These are phyloP conservation scores for Didymella pomorum DNA, from an alignment of 2,329 filamentous ascomycete species.

Conservation along the genomic window DNA sequence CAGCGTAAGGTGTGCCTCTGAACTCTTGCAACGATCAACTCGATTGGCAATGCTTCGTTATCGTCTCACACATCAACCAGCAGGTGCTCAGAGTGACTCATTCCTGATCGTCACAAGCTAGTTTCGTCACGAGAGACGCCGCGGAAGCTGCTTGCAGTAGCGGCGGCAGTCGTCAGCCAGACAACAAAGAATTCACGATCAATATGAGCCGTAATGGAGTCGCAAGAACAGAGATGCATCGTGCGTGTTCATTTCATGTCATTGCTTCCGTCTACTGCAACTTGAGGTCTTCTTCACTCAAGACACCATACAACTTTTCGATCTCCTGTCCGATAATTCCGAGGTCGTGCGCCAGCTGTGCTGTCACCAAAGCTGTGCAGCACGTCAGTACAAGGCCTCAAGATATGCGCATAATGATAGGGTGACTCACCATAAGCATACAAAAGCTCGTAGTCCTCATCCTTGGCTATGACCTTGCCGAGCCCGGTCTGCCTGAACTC, in stretches of 20 bases:
- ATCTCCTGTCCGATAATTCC: constrained; percentile 62
- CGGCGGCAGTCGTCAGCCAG: neutral
- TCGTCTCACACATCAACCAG: constrained; percentile 1
- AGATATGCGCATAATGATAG: neutral
- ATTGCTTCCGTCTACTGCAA: constrained; percentile 47
- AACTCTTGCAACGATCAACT: neutral
- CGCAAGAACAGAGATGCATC: neutral
- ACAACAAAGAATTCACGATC: neutral
- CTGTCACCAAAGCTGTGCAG: constrained; percentile 65
- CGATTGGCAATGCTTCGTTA: neutral
- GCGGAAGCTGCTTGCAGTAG: constrained; percentile 12
- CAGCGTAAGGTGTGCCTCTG: no score
- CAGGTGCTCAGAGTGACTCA: constrained; percentile 27
- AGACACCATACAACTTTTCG: constrained; percentile 66
- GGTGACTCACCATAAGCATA: constrained; percentile 80
- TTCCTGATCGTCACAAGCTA: constrained; percentile 20
- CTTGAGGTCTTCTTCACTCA: constrained; percentile 68
- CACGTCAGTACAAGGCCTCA: constrained; percentile 7
- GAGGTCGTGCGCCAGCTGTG: constrained; percentile 65
- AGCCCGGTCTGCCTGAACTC: constrained; percentile 78
- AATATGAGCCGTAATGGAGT: neutral
- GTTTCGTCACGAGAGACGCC: constrained; percentile 9
- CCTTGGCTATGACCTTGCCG: constrained; percentile 61
- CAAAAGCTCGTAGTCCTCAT: constrained; percentile 86
- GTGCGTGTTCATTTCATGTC: neutral